Conservation (phyloP, 2,329 filamentous ascomycete species). For the Colletotrichum sp. region DNA sequence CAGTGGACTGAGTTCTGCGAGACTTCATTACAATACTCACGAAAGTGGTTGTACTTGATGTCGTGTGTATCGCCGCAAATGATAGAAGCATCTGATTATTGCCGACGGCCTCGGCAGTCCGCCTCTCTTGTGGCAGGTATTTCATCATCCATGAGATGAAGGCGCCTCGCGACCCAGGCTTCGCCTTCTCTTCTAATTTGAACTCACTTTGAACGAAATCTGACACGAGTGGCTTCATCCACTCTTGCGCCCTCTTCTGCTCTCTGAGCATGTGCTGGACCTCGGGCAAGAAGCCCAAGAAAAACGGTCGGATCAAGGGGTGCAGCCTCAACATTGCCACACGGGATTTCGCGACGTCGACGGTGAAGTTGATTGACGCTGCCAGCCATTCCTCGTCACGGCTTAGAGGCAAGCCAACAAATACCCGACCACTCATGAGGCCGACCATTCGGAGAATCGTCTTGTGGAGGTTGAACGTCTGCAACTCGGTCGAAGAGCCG, state of each 20-base stretch:
- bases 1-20: not conserved
- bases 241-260: not conserved
- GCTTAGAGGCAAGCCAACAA: constrained; percentile 31
- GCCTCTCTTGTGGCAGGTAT: not conserved
- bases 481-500: constrained; percentile 19
- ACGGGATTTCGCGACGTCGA: constrained; percentile 13
- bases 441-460: constrained; percentile 29
- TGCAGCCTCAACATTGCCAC: not conserved
- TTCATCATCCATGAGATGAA: constrained; percentile 49
- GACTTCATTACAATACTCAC: constrained; percentile 1
- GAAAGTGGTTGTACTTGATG: constrained; percentile 25
- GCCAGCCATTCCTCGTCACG: constrained; percentile 31
- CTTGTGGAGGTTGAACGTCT: constrained; percentile 22
- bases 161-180: constrained; percentile 29
- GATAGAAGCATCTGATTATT: constrained; percentile 10
- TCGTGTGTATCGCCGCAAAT: constrained; percentile 46
- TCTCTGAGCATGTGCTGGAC: not conserved
- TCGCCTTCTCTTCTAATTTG: constrained; percentile 17
- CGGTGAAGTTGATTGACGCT: constrained; percentile 29
- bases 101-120: not conserved
- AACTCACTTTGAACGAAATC: not conserved
- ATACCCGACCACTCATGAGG: constrained; percentile 30
- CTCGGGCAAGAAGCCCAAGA: not conserved
- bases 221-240: constrained; percentile 5
- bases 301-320: not conserved